These are phyloP conservation scores for Nevesoporus exiguus DNA, from an alignment of 768 basidiomycete genomes.

Conservation along the genomic window DNA sequence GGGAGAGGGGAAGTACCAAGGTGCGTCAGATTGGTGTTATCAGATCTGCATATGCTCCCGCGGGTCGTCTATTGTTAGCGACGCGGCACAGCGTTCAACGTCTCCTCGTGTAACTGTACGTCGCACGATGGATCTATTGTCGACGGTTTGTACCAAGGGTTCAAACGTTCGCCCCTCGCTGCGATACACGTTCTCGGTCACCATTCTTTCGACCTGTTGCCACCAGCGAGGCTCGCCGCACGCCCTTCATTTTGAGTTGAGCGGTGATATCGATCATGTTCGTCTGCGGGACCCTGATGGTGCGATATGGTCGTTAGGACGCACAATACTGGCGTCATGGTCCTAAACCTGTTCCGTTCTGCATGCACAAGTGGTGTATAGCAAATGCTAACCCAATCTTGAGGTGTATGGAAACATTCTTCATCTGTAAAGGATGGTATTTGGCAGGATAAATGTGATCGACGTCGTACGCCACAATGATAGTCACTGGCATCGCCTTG, in stretches of 20 bases:
- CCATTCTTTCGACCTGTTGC: background rate
- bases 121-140: slow-evolving; percentile 2
- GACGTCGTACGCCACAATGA: background rate
- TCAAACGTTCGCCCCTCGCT: slow-evolving; percentile 3
- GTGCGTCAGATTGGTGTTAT: background rate
- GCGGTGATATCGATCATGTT: slow-evolving; percentile 8
- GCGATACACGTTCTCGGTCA: slow-evolving; percentile 16
- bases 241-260: background rate
- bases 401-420: background rate
- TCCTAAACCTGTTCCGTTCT: background rate
- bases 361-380: background rate
- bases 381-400: background rate
- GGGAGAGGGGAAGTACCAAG: background rate
- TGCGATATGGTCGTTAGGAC: background rate
- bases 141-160: background rate
- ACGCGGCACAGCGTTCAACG: slow-evolving; percentile 1
- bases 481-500: slow-evolving; percentile 2
- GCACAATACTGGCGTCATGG: background rate
- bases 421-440: background rate
- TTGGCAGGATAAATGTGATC: background rate
- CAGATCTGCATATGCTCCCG: background rate
- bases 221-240: background rate
- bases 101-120: background rate
- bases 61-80: slow-evolving; percentile 6
- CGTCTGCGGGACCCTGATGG: background rate